These are phyloP conservation scores for Erodium texanum DNA, from an alignment of 441 rosid genomes.

Conservation along the genomic window DNA sequence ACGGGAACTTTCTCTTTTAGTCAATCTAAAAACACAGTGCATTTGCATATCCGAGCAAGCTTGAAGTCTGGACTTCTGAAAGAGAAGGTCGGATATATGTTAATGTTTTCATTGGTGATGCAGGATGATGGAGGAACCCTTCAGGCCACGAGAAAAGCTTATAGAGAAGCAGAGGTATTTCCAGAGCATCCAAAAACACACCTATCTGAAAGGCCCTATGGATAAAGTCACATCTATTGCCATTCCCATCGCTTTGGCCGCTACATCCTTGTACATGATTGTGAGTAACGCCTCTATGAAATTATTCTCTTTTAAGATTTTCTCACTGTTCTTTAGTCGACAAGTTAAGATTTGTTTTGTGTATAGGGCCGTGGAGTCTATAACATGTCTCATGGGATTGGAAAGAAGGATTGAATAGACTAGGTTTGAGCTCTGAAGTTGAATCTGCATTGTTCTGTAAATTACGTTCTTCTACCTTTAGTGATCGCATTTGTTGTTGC, in stretches of 20 bases:
- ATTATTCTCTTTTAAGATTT: background rate
- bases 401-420: constrained; percentile 27
- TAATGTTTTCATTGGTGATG: background rate
- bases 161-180: constrained; percentile 58
- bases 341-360: background rate
- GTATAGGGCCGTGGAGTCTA: constrained; percentile 88
- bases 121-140: constrained; percentile 58
- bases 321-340: background rate
- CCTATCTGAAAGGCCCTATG: constrained; percentile 62
- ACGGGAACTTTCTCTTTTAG: too few relatives aligned
- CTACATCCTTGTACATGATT: constrained; percentile 41
- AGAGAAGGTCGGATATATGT: background rate
- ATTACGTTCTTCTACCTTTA: too few relatives aligned
- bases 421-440: too few relatives aligned
- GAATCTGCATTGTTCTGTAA: too few relatives aligned
- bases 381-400: constrained; percentile 81
- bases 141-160: constrained; percentile 72
- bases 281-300: constrained; percentile 33
- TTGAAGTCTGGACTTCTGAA: too few relatives aligned
- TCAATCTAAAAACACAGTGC: too few relatives aligned
- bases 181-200: constrained; percentile 61
- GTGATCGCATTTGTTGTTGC: too few relatives aligned
- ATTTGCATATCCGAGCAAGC: too few relatives aligned
- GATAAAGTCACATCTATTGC: constrained; percentile 77
- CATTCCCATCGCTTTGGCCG: constrained; percentile 65